phyloP scores from a whole-genome alignment of 2,329 filamentous ascomycete species.

The Blastomyces parvus region DNA sequence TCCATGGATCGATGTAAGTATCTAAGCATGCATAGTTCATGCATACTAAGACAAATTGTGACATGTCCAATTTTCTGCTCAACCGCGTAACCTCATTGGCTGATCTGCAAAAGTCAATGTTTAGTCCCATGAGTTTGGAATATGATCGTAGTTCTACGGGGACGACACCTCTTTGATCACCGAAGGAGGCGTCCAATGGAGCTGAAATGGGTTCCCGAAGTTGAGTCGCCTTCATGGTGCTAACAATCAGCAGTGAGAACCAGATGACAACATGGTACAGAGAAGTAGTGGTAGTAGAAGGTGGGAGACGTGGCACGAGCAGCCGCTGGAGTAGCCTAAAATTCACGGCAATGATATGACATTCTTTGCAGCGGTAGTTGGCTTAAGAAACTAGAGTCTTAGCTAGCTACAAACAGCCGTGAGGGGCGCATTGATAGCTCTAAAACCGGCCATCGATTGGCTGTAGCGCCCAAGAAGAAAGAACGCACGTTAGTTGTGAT shows the following conservation, averaged over 20 bases:
- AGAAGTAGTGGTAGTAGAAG: background rate
- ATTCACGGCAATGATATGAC: background rate
- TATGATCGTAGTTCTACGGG: background rate
- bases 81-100: background rate
- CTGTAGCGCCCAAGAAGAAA: background rate
- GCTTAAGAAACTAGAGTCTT: background rate
- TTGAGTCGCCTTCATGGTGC: background rate
- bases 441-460: background rate
- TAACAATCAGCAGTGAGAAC: background rate
- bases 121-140: background rate
- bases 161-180: too few relatives aligned
- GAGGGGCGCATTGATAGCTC: background rate
- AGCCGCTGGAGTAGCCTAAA: background rate
- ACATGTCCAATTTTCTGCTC: background rate
- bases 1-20: background rate
- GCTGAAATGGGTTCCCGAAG: background rate
- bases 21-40: background rate
- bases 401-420: background rate
- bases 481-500: background rate
- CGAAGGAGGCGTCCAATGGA: background rate
- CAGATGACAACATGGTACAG: background rate
- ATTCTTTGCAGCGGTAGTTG: background rate
- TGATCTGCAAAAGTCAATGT: background rate
- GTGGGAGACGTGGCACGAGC: background rate
- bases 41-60: constrained; percentile 2